Evolutionary conservation across 129 eudicot genomes (phyloP).

Genomic region (Chrysanthemum lavandulifolium): DNA sequence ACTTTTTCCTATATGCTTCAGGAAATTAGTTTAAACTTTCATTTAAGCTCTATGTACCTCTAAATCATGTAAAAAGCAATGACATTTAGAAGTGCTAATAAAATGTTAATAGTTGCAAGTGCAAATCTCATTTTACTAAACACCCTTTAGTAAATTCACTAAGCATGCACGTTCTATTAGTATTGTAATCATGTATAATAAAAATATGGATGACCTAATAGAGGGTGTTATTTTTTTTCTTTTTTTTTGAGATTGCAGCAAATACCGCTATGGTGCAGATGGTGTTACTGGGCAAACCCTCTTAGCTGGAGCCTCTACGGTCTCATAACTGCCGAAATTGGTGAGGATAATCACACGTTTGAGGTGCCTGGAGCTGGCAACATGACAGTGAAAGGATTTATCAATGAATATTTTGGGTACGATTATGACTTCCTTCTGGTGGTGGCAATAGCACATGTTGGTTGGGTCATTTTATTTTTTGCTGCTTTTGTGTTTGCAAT

Average conservation of each 20-base stretch:
- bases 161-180: neutral
- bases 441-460: slow-evolving; percentile 13
- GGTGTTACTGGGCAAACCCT: slow-evolving; percentile 21
- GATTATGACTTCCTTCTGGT: slow-evolving; percentile 8
- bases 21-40: too few species aligned
- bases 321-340: slow-evolving; percentile 1
- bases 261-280: slow-evolving; percentile 17
- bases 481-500: neutral
- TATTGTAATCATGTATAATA: too few species aligned
- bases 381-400: slow-evolving; percentile 14
- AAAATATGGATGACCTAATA: too few species aligned
- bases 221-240: too few species aligned
- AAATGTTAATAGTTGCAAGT: too few species aligned
- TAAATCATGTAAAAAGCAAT: too few species aligned
- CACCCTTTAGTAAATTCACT: neutral
- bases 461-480: neutral
- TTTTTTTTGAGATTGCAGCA: neutral
- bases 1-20: too few species aligned
- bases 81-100: too few species aligned
- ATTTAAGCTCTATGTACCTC: too few species aligned
- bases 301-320: slow-evolving; percentile 13
- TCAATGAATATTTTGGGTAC: slow-evolving; percentile 7
- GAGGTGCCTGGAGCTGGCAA: slow-evolving; percentile 9
- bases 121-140: too few species aligned
- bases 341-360: neutral